Conservation (phyloP, 768 basidiomycete species). For the Hirschioporus abietinus region DNA sequence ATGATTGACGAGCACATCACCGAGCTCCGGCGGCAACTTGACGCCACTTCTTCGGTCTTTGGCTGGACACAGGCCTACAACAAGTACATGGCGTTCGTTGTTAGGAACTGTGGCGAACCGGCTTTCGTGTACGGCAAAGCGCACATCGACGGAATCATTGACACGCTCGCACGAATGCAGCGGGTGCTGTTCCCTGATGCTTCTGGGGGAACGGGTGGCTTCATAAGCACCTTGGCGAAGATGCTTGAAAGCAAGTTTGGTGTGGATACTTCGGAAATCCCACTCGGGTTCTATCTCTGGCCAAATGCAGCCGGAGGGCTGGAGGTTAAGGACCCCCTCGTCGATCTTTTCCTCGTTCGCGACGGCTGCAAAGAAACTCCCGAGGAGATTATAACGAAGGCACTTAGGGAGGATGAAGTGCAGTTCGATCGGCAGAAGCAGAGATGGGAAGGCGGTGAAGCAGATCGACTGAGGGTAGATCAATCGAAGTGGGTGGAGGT, state of each 20-base stretch:
- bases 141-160: constrained; percentile 28
- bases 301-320: constrained; percentile 32
- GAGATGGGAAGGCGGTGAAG: constrained; percentile 9
- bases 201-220: constrained; percentile 14
- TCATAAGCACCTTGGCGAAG: constrained; percentile 19
- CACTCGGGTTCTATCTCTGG: constrained; percentile 37
- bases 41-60: constrained; percentile 30
- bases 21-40: constrained; percentile 33
- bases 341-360: constrained; percentile 30
- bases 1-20: constrained; percentile 31
- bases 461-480: constrained; percentile 4
- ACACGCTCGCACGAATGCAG: constrained; percentile 29
- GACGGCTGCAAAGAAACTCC: constrained; percentile 9
- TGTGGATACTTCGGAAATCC: constrained; percentile 24
- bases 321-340: constrained; percentile 32
- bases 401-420: constrained; percentile 12
- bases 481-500: neutral
- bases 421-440: constrained; percentile 5
- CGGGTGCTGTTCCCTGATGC: constrained; percentile 26
- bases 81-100: constrained; percentile 35
- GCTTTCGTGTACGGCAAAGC: constrained; percentile 28
- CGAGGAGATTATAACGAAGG: constrained; percentile 9
- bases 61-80: constrained; percentile 36
- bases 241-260: constrained; percentile 28
- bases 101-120: constrained; percentile 30